Conservation (phyloP, 768 basidiomycete genomes). For the Asterophora lycoperdoides region DNA sequence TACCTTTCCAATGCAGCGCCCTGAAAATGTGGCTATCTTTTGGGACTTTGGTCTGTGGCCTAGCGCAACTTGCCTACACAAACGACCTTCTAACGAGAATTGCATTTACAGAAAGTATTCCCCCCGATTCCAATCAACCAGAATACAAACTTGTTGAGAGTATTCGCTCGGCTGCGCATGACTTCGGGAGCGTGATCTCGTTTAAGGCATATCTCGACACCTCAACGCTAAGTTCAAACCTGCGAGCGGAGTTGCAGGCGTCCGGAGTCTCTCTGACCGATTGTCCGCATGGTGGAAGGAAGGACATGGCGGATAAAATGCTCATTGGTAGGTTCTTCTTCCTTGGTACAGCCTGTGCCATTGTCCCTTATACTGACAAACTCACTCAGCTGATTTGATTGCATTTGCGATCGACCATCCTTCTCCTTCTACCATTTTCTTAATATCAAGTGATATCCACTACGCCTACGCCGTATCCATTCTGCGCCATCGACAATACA, state of each 20-base stretch:
- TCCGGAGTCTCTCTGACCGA: conserved; percentile 43
- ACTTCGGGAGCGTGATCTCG: conserved; percentile 41
- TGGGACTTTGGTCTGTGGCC: conserved; percentile 24
- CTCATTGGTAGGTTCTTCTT: conserved; percentile 37
- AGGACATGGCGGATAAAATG: conserved; percentile 46
- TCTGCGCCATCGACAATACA: conserved; percentile 35
- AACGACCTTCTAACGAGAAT: background rate
- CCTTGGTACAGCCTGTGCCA: background rate
- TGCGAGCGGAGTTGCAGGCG: conserved; percentile 42
- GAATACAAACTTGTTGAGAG: conserved; percentile 40
- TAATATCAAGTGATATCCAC: conserved; percentile 45
- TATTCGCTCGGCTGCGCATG: conserved; percentile 40
- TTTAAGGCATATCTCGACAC: conserved; percentile 55
- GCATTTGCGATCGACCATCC: conserved; percentile 39
- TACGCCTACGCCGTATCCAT: conserved; percentile 41
- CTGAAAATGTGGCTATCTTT: conserved; percentile 36
- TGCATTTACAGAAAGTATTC: conserved; percentile 31
- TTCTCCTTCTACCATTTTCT: conserved; percentile 38
- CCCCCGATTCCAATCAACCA: conserved; percentile 30
- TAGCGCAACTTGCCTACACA: background rate
- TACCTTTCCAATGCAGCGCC: conserved; percentile 29
- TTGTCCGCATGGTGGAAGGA: conserved; percentile 33
- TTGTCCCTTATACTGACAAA: background rate
- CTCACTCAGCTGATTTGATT: conserved; percentile 21
- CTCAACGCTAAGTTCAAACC: conserved; percentile 28